Evolutionary conservation across 31 red algal genomes (phyloP), one percentile per base, ranked within the genome.

Genomic region (Bonnemaisonia californica): DNA sequence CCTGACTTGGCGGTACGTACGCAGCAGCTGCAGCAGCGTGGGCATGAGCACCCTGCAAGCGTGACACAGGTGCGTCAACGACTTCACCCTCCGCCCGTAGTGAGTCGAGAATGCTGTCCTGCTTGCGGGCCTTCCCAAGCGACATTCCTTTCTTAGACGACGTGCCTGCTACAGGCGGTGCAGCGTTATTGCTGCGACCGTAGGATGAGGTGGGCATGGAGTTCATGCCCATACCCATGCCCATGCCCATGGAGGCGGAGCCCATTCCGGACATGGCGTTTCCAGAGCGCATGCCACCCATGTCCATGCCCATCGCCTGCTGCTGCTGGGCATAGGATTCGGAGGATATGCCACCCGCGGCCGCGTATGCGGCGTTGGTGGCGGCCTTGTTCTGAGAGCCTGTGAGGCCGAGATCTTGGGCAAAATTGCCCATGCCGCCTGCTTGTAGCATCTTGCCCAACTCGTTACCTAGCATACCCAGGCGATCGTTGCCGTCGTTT

Each of bases 41-140:
- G 22, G 81, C 82, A 55, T 84, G 71, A 36, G 84, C 86, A 16
- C 77, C 83, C 57, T 79, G 38, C 32, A 76, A 31, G 19, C 90
- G 74, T 29, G 77, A 55, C 32, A 93, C 76, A 34, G 90, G 90
- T 24, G 85, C 86, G 29, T 93, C 85, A 5, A 97, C 84, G 1
- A 98, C 82, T 54, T 98, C 96, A 12, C 96, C 92, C 45, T 98
- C 96, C 4, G 89, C 90, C 31, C 90, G 89, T 77, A 98, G 71
- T 16, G 78, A 87, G 12, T 91, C 96, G 35, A 98, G 79, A 28
- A 95, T 58, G 3, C 69, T 79, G 62, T 98, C 96, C 41, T 87
- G 76, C 60, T 66, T 87, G 75, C 92, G 92, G n/a, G 78, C 57
- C 31, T 82, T 83, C 13, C 96, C 93, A 24, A 98, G 81, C 31